Evolutionary conservation across 73 alveolate species (phyloP).

Genomic region (Paramecium sonneborni): DNA sequence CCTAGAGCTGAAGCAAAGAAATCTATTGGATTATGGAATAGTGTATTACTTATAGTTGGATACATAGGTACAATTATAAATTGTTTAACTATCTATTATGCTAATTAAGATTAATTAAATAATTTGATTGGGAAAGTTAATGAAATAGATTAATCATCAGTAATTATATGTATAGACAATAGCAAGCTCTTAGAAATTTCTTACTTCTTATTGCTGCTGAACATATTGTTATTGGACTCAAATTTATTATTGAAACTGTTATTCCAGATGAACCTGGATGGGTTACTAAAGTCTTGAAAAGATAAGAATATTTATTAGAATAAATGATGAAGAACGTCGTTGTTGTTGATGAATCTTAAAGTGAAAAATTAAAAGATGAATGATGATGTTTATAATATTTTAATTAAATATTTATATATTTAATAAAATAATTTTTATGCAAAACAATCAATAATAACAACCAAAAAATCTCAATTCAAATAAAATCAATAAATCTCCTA

Average conservation of each 20-base stretch:
- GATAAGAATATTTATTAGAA: neutral
- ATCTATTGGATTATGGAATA: slow-evolving; percentile 6
- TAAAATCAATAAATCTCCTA: neutral
- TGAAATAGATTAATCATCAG: neutral
- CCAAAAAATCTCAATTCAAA: neutral
- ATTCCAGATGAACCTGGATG: slow-evolving; percentile 32
- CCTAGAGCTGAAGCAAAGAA: slow-evolving; percentile 2
- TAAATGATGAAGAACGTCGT: neutral
- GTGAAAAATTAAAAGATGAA: neutral
- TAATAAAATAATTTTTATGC: neutral
- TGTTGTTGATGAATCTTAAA: neutral
- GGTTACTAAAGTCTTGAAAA: neutral
- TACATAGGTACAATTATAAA: neutral
- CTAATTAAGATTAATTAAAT: neutral
- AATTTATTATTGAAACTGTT: neutral
- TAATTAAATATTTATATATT: neutral
- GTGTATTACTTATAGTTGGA: neutral
- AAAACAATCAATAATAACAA: neutral
- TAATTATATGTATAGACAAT: neutral
- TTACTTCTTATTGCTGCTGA: slow-evolving; percentile 22
- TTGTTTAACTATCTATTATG: neutral
- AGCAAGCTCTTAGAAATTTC: neutral
- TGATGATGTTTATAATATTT: neutral
- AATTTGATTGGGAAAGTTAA: neutral
- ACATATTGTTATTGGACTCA: neutral